Conservation (phyloP, 78 protist genomes). For the Creolimax fragrantissima region DNA sequence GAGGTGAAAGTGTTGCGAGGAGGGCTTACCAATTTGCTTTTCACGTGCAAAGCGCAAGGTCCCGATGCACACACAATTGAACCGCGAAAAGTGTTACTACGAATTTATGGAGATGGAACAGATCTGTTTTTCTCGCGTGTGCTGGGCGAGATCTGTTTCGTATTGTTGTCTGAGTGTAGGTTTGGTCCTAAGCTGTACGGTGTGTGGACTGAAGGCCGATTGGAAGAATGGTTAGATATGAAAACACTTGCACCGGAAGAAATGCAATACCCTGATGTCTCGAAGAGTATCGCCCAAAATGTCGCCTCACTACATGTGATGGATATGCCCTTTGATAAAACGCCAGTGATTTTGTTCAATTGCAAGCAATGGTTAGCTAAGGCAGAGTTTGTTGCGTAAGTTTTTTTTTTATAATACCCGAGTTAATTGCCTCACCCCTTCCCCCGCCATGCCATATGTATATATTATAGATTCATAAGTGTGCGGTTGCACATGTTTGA, state of each 20-base stretch:
- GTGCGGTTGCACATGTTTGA: too few species aligned
- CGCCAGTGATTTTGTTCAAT: background rate
- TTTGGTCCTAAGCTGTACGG: conserved; percentile 8
- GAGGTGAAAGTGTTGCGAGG: conserved; percentile 11
- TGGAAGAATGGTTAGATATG: conserved; percentile 5
- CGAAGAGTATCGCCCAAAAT: background rate
- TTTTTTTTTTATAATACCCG: too few species aligned
- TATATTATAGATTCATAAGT: too few species aligned
- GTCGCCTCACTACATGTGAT: background rate
- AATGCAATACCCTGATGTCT: background rate
- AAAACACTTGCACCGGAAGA: conserved; percentile 1
- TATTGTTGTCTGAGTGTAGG: background rate
- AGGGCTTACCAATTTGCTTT: conserved; percentile 13
- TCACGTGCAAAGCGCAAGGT: background rate
- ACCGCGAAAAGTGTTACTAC: background rate
- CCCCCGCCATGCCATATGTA: too few species aligned
- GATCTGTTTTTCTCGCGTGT: conserved; percentile 7
- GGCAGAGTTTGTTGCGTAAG: background rate
- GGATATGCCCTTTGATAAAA: conserved; percentile 4
- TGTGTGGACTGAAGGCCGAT: background rate
- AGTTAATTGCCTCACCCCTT: too few species aligned
- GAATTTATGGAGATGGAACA: conserved; percentile 9
- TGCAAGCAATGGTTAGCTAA: background rate
- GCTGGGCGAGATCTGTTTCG: conserved; percentile 19
- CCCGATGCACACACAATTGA: background rate